A percentile compares a stretch with the other conserved stretches of the same genome.
These are phyloP conservation scores for Tricholoma saponaceum DNA, from an alignment of 768 basidiomycete genomes.

Conservation along the genomic window DNA sequence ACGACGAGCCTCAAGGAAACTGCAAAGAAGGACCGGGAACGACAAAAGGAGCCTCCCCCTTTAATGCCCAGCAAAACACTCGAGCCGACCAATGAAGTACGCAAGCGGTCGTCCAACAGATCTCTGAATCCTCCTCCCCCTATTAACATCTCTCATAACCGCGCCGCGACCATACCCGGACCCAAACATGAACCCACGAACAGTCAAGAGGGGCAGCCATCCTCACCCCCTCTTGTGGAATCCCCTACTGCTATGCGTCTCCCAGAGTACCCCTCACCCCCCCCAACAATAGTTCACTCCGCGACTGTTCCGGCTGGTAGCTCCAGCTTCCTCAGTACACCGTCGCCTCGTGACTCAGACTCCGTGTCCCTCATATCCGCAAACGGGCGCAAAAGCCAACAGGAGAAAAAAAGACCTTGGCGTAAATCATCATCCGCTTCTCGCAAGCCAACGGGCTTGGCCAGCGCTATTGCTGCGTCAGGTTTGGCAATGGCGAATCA, in stretches of 20 bases:
- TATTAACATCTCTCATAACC: constrained; percentile 20
- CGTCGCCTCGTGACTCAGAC: constrained; percentile 20
- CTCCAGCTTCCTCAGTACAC: constrained; percentile 12
- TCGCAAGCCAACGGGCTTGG: constrained; percentile 56
- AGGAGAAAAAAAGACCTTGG: constrained; percentile 41
- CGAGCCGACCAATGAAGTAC: constrained; percentile 22
- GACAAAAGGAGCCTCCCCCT: constrained; percentile 5
- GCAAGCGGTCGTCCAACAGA: constrained; percentile 32
- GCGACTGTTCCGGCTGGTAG: constrained; percentile 12
- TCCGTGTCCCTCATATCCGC: constrained; percentile 20
- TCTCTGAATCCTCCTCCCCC: constrained; percentile 28
- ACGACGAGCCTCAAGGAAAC: constrained; percentile 14
- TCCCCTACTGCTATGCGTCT: constrained; percentile 38
- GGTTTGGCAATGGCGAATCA: constrained; percentile 65
- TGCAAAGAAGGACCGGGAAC: constrained; percentile 1
- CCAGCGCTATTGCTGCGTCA: constrained; percentile 62
- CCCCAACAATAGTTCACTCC: constrained; percentile 12
- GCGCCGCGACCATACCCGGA: constrained; percentile 25
- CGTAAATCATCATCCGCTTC: constrained; percentile 30
- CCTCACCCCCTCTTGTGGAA: constrained; percentile 34
- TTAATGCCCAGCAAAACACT: constrained; percentile 18
- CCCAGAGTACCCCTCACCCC: constrained; percentile 21
- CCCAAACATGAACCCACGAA: constrained; percentile 9
- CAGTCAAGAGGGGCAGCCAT: constrained; percentile 11
- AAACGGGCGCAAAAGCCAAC: constrained; percentile 16